Evolutionary conservation across 805 yeast genomes (phyloP).

Genomic region (Candida orba): DNA sequence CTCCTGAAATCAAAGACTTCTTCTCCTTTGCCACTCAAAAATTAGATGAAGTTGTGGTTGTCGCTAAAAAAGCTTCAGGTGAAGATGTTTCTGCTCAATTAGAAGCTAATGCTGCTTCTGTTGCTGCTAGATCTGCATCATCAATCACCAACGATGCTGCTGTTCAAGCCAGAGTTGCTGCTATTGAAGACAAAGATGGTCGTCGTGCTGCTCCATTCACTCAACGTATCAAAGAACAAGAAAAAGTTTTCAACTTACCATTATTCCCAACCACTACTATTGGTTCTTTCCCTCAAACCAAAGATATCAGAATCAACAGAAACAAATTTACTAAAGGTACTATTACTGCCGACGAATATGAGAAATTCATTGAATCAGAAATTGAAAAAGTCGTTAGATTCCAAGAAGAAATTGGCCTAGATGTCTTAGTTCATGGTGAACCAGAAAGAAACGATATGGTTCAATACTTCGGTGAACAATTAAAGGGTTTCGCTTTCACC

Average conservation of each 20-base stretch:
- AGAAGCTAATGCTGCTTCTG: conserved; percentile 80
- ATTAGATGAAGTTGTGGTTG: conserved; percentile 80
- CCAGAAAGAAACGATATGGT: conserved; percentile 99
- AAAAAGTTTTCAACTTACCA: conserved; percentile 85
- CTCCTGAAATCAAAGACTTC: conserved; percentile 91
- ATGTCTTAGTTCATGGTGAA: conserved; percentile 99
- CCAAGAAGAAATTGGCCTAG: conserved; percentile 99
- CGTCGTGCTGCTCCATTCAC: conserved; percentile 85
- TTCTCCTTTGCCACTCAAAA: conserved; percentile 98
- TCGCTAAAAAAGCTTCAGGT: conserved; percentile 83
- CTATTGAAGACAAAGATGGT: conserved; percentile 67
- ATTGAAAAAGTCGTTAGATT: conserved; percentile 92
- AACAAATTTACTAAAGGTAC: conserved; percentile 97
- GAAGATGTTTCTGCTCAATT: conserved; percentile 70
- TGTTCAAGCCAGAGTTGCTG: conserved; percentile 81
- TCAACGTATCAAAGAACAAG: conserved; percentile 81
- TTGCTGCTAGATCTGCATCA: conserved; percentile 80
- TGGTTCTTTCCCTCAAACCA: conserved; percentile 99
- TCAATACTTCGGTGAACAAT: conserved; percentile 98
- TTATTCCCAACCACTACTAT: conserved; percentile 99
- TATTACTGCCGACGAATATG: conserved; percentile 91
- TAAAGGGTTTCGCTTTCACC: conserved; percentile 98
- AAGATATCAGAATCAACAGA: conserved; percentile 97
- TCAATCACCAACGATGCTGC: conserved; percentile 85
- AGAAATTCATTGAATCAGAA: conserved; percentile 93